These are phyloP conservation scores for Haematococcus lacustris DNA, from an alignment of 139 green algal species.

Conservation along the genomic window DNA sequence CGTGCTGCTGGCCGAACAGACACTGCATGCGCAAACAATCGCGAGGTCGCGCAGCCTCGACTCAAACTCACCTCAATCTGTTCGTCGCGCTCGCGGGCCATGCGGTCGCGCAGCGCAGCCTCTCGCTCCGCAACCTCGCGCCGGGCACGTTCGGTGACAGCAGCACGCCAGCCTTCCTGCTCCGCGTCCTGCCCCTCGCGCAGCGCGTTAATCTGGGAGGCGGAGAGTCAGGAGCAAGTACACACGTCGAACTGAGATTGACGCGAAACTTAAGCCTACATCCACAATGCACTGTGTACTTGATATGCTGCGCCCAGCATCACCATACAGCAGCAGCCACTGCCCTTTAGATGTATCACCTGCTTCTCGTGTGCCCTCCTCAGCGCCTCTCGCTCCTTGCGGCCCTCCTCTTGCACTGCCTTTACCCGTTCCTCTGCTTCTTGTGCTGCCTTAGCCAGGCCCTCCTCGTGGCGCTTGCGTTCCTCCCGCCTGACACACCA, in stretches of 20 bases:
- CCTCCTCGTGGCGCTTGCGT: conserved; percentile 28
- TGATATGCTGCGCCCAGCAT: background rate
- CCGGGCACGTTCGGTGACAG: conserved; percentile 39
- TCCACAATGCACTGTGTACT: background rate
- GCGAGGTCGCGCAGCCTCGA: too few species aligned
- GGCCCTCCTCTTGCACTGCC: conserved; percentile 19
- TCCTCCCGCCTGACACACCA: conserved; percentile 45
- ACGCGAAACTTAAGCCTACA: background rate
- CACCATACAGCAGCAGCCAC: background rate
- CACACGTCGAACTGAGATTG: background rate
- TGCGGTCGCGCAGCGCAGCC: conserved; percentile 20
- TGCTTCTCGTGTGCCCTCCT: conserved; percentile 33
- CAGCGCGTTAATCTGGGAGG: conserved; percentile 17
- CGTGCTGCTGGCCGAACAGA: too few species aligned
- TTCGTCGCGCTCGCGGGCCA: conserved; percentile 36
- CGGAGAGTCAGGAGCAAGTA: background rate
- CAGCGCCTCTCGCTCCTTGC: conserved; percentile 24
- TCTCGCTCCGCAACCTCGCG: conserved; percentile 35
- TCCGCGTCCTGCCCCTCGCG: conserved; percentile 32
- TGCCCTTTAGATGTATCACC: conserved; percentile 11
- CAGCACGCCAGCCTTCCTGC: conserved; percentile 49
- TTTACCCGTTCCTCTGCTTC: conserved; percentile 21
- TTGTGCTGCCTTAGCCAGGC: conserved; percentile 15
- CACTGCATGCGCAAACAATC: too few species aligned
- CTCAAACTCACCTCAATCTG: conserved; percentile 37